A percentile compares a stretch with the other conserved stretches of the same genome.
These are phyloP conservation scores for Astraeus odoratus DNA, from an alignment of 768 basidiomycete species.

Conservation along the genomic window DNA sequence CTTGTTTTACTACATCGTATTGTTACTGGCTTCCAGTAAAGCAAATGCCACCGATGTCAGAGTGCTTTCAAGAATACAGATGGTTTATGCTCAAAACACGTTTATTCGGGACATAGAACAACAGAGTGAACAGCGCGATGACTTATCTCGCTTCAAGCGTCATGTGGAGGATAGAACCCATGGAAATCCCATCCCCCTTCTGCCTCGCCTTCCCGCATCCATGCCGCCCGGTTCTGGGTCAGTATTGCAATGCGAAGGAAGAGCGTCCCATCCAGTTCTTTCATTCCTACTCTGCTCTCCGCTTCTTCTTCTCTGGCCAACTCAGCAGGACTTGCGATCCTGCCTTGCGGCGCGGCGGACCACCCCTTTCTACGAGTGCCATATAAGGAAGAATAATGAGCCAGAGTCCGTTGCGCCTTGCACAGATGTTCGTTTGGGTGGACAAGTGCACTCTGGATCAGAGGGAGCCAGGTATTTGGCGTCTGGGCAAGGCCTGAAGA, in stretches of 20 bases:
- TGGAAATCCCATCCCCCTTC: constrained; percentile 23
- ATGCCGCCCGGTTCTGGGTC: constrained; percentile 24
- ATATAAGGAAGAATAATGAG: constrained; percentile 18
- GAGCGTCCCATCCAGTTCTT: constrained; percentile 20
- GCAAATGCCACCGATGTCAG: too few species aligned
- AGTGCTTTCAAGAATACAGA: too few species aligned
- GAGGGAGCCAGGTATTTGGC: constrained; percentile 30
- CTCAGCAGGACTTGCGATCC: not conserved
- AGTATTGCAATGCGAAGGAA: constrained; percentile 22
- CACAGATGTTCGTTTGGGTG: constrained; percentile 25
- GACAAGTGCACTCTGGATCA: constrained; percentile 27
- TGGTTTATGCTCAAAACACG: too few species aligned
- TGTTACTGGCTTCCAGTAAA: not conserved
- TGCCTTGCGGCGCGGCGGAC: constrained; percentile 5
- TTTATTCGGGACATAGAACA: too few species aligned
- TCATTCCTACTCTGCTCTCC: constrained; percentile 8
- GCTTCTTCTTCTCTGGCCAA: constrained; percentile 7
- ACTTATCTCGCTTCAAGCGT: not conserved
- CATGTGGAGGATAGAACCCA: constrained; percentile 14
- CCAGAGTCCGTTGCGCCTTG: constrained; percentile 19
- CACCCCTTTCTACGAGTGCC: constrained; percentile 9
- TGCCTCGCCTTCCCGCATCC: constrained; percentile 30
- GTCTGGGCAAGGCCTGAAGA: constrained; percentile 13
- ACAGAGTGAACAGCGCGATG: too few species aligned
- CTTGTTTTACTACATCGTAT: not conserved